These are phyloP conservation scores for Colletotrichum tropicale DNA, from an alignment of 2,329 filamentous ascomycete genomes.

Conservation along the genomic window DNA sequence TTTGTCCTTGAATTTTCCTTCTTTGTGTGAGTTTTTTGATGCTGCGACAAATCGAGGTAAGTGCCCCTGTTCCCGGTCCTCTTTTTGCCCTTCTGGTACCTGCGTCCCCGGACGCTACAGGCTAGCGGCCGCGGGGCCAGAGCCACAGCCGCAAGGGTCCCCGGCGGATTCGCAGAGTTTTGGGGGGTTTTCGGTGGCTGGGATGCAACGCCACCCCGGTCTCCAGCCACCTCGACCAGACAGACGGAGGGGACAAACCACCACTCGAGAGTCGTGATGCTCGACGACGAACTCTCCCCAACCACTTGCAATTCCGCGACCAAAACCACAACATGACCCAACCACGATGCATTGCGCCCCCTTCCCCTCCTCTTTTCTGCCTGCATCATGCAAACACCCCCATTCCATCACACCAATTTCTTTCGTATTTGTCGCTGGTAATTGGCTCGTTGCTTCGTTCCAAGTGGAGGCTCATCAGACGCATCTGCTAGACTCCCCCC, in stretches of 20 bases:
- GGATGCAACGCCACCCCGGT: slow-evolving; percentile 10
- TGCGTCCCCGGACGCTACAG: slow-evolving; percentile 13
- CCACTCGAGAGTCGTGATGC: not conserved
- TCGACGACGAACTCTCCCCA: not conserved
- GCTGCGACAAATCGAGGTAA: not conserved
- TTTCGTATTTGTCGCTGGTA: not conserved
- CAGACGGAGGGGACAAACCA: not conserved
- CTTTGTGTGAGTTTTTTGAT: not conserved
- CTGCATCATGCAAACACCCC: slow-evolving; percentile 3
- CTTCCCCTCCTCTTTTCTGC: not conserved
- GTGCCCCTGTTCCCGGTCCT: not conserved
- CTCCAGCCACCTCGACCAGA: not conserved
- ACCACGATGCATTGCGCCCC: not conserved
- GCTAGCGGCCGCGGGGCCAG: not conserved
- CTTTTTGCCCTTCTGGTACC: slow-evolving; percentile 1
- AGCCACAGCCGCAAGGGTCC: not conserved
- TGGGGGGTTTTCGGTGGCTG: slow-evolving; percentile 12
- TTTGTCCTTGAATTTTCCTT: not conserved
- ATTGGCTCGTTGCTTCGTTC: not conserved
- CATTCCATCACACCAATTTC: not conserved
- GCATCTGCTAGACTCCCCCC: not conserved
- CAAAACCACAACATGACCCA: slow-evolving; percentile 14
- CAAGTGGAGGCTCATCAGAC: slow-evolving; percentile 12
- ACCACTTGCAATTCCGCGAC: slow-evolving; percentile 8
- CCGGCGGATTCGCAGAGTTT: not conserved